phyloP scores from a whole-genome alignment of 73 alveolate species.

The Tetrahymena elliotti region DNA sequence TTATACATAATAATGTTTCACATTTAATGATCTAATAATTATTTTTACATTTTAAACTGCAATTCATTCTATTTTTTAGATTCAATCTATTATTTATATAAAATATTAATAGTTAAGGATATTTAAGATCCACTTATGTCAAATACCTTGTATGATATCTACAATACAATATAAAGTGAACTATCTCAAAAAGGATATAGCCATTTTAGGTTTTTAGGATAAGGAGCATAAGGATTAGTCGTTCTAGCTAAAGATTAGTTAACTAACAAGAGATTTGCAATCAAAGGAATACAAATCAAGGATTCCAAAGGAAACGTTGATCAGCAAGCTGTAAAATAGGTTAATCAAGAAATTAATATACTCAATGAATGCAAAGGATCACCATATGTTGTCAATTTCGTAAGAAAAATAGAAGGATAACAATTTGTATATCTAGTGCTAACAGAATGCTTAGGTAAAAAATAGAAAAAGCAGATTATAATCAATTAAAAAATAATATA shows the following conservation, averaged over 20 bases:
- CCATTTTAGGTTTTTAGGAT: background rate
- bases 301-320: background rate
- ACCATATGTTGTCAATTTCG: background rate
- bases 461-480: no score
- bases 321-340: background rate
- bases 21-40: no score
- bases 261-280: background rate
- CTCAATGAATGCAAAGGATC: background rate
- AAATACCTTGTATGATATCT: no score
- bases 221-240: background rate
- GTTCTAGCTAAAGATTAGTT: background rate
- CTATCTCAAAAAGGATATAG: background rate
- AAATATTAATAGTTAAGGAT: no score
- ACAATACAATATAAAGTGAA: background rate
- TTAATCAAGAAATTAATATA: background rate
- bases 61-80: no score
- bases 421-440: background rate
- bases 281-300: background rate
- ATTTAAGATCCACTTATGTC: no score
- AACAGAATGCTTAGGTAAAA: background rate
- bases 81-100: no score
- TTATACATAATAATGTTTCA: no score
- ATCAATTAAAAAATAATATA: no score
- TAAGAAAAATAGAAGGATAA: background rate
- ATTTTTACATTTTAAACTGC: no score